A percentile compares a stretch with the other conserved stretches of the same genome.
Conservation (phyloP, 805 yeast genomes). For the Tetrapisispora fleetii region DNA sequence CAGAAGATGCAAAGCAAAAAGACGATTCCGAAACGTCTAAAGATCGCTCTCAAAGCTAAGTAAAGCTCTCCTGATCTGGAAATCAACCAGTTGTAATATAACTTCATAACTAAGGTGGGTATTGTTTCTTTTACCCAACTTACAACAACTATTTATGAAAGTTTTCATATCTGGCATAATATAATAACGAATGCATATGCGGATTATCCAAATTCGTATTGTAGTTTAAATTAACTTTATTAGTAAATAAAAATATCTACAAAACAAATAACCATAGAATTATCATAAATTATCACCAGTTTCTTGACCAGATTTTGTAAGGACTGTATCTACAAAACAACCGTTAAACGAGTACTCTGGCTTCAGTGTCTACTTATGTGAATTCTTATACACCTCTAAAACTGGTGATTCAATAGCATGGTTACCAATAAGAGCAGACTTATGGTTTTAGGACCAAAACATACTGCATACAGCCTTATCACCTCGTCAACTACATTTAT, state of each 20-base stretch:
- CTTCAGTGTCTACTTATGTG: no score
- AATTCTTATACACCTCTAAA: no score
- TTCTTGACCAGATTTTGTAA: no score
- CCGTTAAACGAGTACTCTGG: no score
- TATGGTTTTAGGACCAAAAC: no score
- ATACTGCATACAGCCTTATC: no score
- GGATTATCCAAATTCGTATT: not conserved
- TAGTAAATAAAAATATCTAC: not conserved
- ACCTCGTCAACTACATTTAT: not conserved
- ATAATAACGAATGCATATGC: not conserved
- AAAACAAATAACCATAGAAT: not conserved
- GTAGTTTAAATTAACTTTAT: not conserved
- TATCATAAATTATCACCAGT: no score
- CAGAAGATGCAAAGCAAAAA: not conserved
- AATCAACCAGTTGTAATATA: not conserved
- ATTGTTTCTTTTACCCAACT: not conserved
- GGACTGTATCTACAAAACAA: no score
- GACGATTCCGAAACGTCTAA: not conserved
- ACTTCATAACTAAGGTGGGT: not conserved
- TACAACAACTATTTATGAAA: not conserved
- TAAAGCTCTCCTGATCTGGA: not conserved
- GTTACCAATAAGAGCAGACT: no score
- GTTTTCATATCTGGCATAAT: not conserved
- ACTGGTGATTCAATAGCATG: no score
- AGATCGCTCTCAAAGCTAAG: not conserved